Evolutionary conservation across 306 rosid species (phyloP), one percentile per base, ranked within the genome.

Genomic region (Crotalaria pallida): DNA sequence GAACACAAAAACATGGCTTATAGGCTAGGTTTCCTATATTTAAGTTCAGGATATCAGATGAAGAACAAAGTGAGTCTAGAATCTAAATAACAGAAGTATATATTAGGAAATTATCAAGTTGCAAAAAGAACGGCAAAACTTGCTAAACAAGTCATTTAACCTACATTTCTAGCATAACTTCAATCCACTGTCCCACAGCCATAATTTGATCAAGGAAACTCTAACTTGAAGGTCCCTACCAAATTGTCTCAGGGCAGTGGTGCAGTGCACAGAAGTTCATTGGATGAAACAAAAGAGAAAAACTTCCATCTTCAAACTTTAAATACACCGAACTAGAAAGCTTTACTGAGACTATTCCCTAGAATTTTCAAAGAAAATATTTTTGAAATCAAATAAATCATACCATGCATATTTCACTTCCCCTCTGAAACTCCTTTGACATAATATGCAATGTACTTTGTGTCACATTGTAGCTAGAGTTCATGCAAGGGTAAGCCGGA

Each of bases 401-500:
- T 87, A 91, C 99, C 99, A 87, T 96, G 65, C 96, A 88, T 45
- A 94, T 84, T 72, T 94, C 96, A 80, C 73, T 84, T 65, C 99
- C 99, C 85, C 99, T 88, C 74, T 72, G 94, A 80, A 94, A 94
- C 84, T 91, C 99, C 10, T 90, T 89, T 12, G 85, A 58, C 96
- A 94, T 88, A 69, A 94, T 85, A 56, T 88, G 95, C 85, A 88
- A 58, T 47, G 99, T 94, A 86, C 99, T 91, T 22, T 81, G 38
- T 9, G 97, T 91, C 60, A 94, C 99, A 65, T 94, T 94, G 86
- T 94, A 94, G 85, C 95, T 94, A 58, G 97, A 94, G 83, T 94
- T 94, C 97, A 94, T 94, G 72, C 83, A 83, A 64, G 99, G 99
- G 88, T 90, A 94, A 80, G 97, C 97, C 7, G 99, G 99, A 82